These are phyloP conservation scores for Tricholoma matsutake DNA, from an alignment of 768 basidiomycete species.

Conservation along the genomic window DNA sequence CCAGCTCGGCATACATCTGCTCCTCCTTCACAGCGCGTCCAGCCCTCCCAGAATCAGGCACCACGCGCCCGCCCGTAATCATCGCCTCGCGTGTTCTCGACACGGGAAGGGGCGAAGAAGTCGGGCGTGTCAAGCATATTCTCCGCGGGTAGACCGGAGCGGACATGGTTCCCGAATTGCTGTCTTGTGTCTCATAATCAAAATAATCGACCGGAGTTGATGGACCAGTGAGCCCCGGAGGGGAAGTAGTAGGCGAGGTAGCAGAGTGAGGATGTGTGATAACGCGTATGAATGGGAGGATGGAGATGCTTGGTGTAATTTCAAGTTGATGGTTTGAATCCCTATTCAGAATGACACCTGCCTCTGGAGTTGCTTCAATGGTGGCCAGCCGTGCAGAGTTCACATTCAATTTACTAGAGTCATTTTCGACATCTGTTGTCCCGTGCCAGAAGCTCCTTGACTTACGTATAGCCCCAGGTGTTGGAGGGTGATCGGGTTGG, in stretches of 20 bases:
- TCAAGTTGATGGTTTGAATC: background rate
- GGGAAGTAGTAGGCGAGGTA: conserved; percentile 8
- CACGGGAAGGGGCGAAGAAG: conserved; percentile 60
- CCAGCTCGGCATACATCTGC: conserved; percentile 59
- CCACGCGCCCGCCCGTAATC: conserved; percentile 29
- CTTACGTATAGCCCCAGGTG: conserved; percentile 50
- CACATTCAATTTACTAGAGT: background rate
- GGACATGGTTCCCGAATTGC: conserved; percentile 24
- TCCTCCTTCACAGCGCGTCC: conserved; percentile 63
- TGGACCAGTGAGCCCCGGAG: background rate
- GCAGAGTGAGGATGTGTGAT: background rate
- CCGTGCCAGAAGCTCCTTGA: conserved; percentile 76
- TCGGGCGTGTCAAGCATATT: conserved; percentile 56
- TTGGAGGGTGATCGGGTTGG: conserved; percentile 31
- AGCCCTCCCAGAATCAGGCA: conserved; percentile 31
- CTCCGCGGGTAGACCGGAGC: conserved; percentile 51
- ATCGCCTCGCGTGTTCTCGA: conserved; percentile 31
- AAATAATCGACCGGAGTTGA: conserved; percentile 13
- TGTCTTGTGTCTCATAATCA: background rate
- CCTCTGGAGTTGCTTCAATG: background rate
- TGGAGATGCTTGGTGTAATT: background rate
- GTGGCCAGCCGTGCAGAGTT: background rate
- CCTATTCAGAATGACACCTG: background rate
- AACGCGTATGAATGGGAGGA: no score
- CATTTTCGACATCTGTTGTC: conserved; percentile 60